A percentile compares a stretch with the other conserved stretches of the same genome.
phyloP scores from a whole-genome alignment of 2,329 filamentous ascomycete genomes.

The Madurella fahalii region DNA sequence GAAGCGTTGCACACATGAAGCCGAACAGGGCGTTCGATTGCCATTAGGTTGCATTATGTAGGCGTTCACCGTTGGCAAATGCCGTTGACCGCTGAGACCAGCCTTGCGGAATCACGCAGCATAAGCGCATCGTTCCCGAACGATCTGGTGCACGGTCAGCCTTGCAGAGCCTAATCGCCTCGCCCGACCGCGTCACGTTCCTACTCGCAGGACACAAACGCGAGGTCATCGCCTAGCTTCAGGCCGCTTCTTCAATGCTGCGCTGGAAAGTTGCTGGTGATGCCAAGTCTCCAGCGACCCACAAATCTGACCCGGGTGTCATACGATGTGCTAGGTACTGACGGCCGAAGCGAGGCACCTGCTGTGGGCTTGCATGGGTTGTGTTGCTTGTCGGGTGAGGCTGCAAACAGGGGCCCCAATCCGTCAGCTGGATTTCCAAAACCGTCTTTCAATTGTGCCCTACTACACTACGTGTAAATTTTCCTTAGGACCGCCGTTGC shows the following conservation, averaged over 20 bases:
- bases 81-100: background rate
- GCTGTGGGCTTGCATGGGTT: conserved; percentile 3
- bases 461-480: no score
- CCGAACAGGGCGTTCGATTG: no score
- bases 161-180: background rate
- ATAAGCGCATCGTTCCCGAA: background rate
- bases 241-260: background rate
- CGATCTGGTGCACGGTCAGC: background rate
- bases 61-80: no score
- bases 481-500: conserved; percentile 6
- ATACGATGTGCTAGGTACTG: conserved; percentile 7
- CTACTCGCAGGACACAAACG: background rate
- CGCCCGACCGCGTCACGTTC: background rate
- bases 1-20: no score
- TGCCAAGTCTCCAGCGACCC: background rate
- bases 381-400: conserved; percentile 5
- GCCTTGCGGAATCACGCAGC: background rate
- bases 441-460: conserved; percentile 6
- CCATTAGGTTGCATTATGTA: no score
- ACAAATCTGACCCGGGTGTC: conserved; percentile 11
- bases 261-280: background rate
- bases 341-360: conserved; percentile 7
- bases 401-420: conserved; percentile 1
- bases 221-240: background rate
- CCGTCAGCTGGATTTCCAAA: background rate